Evolutionary conservation across 352 stramenopile genomes (phyloP).

Genomic region (Globisporangium paroecandrum): DNA sequence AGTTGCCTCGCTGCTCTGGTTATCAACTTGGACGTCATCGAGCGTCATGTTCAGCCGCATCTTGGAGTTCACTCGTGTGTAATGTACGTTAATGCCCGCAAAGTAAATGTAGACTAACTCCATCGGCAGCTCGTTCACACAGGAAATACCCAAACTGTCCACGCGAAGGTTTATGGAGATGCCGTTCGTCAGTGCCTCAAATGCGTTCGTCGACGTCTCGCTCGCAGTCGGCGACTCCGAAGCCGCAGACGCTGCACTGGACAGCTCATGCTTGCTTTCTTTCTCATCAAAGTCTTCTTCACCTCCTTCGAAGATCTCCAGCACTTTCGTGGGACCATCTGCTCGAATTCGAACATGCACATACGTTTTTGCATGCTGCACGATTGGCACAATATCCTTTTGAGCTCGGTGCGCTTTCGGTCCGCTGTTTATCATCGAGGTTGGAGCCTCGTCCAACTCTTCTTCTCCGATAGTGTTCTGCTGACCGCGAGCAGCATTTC

Average conservation of each 20-base stretch:
- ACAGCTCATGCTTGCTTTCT: slow-evolving; percentile 76
- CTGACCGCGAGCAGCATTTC: slow-evolving; percentile 51
- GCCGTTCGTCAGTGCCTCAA: slow-evolving; percentile 63
- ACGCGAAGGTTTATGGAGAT: slow-evolving; percentile 68
- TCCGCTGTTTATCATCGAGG: slow-evolving; percentile 23
- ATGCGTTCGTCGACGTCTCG: slow-evolving; percentile 71
- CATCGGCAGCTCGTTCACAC: slow-evolving; percentile 82
- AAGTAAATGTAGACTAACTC: slow-evolving; percentile 87
- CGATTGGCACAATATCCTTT: slow-evolving; percentile 34
- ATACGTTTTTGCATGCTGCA: slow-evolving; percentile 84
- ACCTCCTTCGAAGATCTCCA: slow-evolving; percentile 88
- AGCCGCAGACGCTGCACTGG: slow-evolving; percentile 53
- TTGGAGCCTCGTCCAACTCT: slow-evolving; percentile 26
- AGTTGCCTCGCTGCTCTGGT: slow-evolving; percentile 80
- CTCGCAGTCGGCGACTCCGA: slow-evolving; percentile 68
- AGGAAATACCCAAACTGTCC: slow-evolving; percentile 81
- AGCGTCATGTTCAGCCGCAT: slow-evolving; percentile 85
- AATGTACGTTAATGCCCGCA: slow-evolving; percentile 73
- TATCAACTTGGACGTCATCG: slow-evolving; percentile 85
- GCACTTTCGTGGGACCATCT: slow-evolving; percentile 87
- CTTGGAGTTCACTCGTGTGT: slow-evolving; percentile 73
- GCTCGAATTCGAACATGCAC: slow-evolving; percentile 81
- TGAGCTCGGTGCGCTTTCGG: slow-evolving; percentile 31
- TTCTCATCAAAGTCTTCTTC: slow-evolving; percentile 86
- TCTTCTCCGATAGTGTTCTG: slow-evolving; percentile 18